phyloP scores from a whole-genome alignment of 345 rosid genomes.

The Gossypium turneri region DNA sequence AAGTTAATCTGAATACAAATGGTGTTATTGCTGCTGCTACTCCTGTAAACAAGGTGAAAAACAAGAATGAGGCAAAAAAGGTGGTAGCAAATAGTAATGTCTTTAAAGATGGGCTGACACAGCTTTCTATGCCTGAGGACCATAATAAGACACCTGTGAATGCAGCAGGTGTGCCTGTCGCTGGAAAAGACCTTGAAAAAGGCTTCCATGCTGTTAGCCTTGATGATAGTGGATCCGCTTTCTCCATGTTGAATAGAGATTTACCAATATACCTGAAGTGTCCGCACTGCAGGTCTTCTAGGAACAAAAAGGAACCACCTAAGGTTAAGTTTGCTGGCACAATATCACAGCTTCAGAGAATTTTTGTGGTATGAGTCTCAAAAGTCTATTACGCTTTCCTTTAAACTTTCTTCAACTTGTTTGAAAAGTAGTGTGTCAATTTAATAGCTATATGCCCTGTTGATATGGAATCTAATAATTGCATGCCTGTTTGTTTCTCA shows the following conservation, averaged over 20 bases:
- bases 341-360: slow-evolving; percentile 76
- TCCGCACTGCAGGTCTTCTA: slow-evolving; percentile 52
- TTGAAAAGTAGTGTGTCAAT: not conserved
- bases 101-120: slow-evolving; percentile 19
- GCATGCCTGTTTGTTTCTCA: not conserved
- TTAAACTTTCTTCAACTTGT: slow-evolving; percentile 3
- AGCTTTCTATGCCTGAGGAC: slow-evolving; percentile 31
- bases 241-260: slow-evolving; percentile 60
- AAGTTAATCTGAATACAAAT: slow-evolving; percentile 41
- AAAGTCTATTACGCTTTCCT: not conserved
- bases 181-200: slow-evolving; percentile 33
- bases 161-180: slow-evolving; percentile 22
- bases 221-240: slow-evolving; percentile 46
- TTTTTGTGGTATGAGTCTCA: slow-evolving; percentile 54
- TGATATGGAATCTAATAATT: not conserved
- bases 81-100: slow-evolving; percentile 30
- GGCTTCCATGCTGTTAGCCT: slow-evolving; percentile 37
- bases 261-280: slow-evolving; percentile 70
- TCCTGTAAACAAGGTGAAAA: slow-evolving; percentile 42
- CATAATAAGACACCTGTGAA: slow-evolving; percentile 27
- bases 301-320: slow-evolving; percentile 40
- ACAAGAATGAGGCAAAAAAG: slow-evolving; percentile 41
- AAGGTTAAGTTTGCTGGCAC: slow-evolving; percentile 56
- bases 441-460: not conserved
- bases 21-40: slow-evolving; percentile 28